Evolutionary conservation across 106 monocot genomes (phyloP).

Genomic region (Phalaenopsis equestris): DNA sequence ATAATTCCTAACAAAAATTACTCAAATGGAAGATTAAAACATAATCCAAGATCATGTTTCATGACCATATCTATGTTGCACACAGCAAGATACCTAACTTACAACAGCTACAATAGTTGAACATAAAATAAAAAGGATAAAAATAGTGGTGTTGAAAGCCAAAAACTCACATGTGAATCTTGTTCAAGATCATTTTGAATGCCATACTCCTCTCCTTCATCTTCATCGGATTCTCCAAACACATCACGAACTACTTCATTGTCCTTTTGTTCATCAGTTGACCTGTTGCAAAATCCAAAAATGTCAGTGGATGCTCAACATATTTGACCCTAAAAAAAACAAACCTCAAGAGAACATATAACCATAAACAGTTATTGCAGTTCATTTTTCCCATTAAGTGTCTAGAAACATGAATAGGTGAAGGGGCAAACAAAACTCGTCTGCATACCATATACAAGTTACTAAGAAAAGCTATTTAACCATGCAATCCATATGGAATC

Average conservation of each 20-base stretch:
- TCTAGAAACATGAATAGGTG: neutral
- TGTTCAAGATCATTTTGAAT: slow-evolving; percentile 56
- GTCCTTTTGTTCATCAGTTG: slow-evolving; percentile 49
- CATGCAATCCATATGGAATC: neutral
- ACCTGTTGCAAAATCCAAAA: slow-evolving; percentile 19
- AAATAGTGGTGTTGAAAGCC: neutral
- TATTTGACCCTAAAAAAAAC: neutral
- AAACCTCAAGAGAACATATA: neutral
- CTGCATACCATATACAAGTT: too few relatives aligned
- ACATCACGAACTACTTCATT: slow-evolving; percentile 76
- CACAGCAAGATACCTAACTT: neutral
- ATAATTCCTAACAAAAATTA: neutral
- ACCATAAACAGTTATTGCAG: neutral
- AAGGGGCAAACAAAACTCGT: neutral
- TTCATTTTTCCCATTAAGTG: neutral
- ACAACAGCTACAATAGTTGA: neutral
- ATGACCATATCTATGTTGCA: neutral
- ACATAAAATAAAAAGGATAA: neutral
- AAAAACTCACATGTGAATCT: slow-evolving; percentile 47
- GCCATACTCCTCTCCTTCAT: slow-evolving; percentile 57
- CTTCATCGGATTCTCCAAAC: slow-evolving; percentile 97
- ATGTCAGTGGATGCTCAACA: neutral
- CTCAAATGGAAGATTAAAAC: neutral
- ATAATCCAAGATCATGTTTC: neutral
- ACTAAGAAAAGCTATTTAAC: neutral